Percentiles rank a stretch among this genome's conserved stretches.
These are phyloP conservation scores for Acer negundo DNA, from an alignment of 345 rosid genomes.

Conservation along the genomic window DNA sequence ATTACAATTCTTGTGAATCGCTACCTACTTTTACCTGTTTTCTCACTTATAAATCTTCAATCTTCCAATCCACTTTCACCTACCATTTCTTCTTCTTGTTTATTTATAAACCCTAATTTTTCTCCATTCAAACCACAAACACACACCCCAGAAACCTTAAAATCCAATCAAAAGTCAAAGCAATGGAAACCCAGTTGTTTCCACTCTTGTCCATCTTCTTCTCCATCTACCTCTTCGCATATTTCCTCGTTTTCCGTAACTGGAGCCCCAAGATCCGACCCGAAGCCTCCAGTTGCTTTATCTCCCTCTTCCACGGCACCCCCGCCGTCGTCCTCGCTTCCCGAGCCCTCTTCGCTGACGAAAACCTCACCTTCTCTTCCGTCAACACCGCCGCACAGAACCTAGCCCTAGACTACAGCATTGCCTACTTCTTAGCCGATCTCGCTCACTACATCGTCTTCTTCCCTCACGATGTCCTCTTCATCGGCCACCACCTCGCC, in stretches of 20 bases:
- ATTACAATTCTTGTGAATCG: neutral
- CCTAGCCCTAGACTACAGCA: slow-evolving; percentile 72
- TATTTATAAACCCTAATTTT: slow-evolving; percentile 14
- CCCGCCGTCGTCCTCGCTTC: slow-evolving; percentile 75
- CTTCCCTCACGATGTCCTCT: slow-evolving; percentile 73
- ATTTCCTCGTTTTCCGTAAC: slow-evolving; percentile 60
- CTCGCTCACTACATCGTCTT: slow-evolving; percentile 77
- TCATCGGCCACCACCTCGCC: slow-evolving; percentile 87
- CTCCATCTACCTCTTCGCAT: slow-evolving; percentile 52
- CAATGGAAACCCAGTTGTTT: slow-evolving; percentile 45
- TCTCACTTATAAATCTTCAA: too few relatives aligned
- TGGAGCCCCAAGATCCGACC: slow-evolving; percentile 70
- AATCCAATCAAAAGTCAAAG: neutral
- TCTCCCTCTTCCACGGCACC: slow-evolving; percentile 82
- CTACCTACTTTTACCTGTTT: too few relatives aligned
- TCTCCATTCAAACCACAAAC: slow-evolving; percentile 16
- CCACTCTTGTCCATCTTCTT: slow-evolving; percentile 58
- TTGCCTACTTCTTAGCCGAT: slow-evolving; percentile 80
- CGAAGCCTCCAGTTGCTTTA: slow-evolving; percentile 77
- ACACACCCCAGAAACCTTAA: too few relatives aligned
- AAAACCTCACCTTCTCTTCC: slow-evolving; percentile 49
- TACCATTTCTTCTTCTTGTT: slow-evolving; percentile 15
- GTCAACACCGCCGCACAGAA: slow-evolving; percentile 54
- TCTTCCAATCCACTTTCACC: slow-evolving; percentile 28
- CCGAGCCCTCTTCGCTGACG: slow-evolving; percentile 49